Evolutionary conservation across 371 early-diverging fungal genomes (phyloP).

Genomic region (Funneliformis caledonium): DNA sequence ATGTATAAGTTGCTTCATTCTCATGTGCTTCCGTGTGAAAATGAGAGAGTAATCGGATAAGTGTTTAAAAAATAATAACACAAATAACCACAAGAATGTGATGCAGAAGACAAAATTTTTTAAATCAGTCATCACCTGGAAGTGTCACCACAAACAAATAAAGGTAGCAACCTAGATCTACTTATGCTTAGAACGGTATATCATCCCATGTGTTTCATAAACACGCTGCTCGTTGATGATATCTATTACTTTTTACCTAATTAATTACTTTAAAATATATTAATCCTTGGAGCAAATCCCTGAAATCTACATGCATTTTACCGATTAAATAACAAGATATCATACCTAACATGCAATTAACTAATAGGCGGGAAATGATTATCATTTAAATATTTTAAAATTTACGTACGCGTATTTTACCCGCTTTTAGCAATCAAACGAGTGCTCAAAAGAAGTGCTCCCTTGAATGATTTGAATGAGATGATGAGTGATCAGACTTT

Average conservation of each 20-base stretch:
- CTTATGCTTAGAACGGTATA: background rate
- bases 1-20: slow-evolving; percentile 30
- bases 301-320: background rate
- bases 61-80: background rate
- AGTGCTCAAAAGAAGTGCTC: no score
- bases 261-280: no score
- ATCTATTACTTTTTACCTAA: no score
- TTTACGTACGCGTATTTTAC: background rate
- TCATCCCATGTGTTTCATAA: background rate
- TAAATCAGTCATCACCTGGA: background rate
- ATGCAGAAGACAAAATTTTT: background rate
- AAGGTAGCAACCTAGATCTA: no score
- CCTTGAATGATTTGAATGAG: no score
- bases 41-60: slow-evolving; percentile 22
- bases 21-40: slow-evolving; percentile 24
- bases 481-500: no score
- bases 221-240: background rate
- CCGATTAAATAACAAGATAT: background rate
- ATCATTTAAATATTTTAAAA: background rate
- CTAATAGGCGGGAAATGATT: background rate
- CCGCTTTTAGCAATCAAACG: no score
- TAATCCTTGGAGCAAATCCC: background rate
- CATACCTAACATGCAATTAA: background rate
- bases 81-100: slow-evolving; percentile 15
- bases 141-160: background rate